Conservation (phyloP, 192 early-diverging fungal species). For the Fimicolochytrium jonesii region DNA sequence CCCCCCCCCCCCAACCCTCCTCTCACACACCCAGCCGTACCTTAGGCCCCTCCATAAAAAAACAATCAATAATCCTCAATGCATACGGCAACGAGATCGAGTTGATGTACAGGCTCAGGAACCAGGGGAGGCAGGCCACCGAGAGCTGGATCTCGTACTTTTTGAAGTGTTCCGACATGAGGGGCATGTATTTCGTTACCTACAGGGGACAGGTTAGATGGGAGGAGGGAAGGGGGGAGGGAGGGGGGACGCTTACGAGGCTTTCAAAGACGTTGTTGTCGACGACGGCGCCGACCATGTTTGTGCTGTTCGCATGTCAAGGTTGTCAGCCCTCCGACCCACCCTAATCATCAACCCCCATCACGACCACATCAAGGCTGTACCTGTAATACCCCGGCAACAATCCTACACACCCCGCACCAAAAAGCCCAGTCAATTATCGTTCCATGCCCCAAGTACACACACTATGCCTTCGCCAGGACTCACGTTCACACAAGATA, state of each 20-base stretch:
- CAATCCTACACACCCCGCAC: no score
- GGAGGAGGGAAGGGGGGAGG: no score
- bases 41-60: constrained; percentile 95
- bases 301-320: constrained; percentile 57
- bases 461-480: not conserved
- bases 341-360: no score
- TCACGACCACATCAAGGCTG: not conserved
- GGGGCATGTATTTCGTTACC: constrained; percentile 86
- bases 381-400: constrained; percentile 90
- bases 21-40: constrained; percentile 22
- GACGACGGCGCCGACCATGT: constrained; percentile 95
- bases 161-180: constrained; percentile 77
- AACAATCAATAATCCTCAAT: constrained; percentile 88
- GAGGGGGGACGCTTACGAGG: constrained; percentile 56
- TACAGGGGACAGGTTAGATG: not conserved
- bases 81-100: constrained; percentile 89
- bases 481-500: constrained; percentile 70
- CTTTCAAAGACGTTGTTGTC: constrained; percentile 95
- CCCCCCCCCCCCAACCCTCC: no score
- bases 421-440: no score
- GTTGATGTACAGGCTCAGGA: constrained; percentile 94
- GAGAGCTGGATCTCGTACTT: constrained; percentile 91
- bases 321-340: no score
- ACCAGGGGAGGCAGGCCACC: constrained; percentile 97
- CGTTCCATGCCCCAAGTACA: not conserved